Percentiles rank a stretch among this genome's conserved stretches.
These are phyloP conservation scores for Cicer chorassanicum DNA, from an alignment of 306 rosid genomes.

Conservation along the genomic window DNA sequence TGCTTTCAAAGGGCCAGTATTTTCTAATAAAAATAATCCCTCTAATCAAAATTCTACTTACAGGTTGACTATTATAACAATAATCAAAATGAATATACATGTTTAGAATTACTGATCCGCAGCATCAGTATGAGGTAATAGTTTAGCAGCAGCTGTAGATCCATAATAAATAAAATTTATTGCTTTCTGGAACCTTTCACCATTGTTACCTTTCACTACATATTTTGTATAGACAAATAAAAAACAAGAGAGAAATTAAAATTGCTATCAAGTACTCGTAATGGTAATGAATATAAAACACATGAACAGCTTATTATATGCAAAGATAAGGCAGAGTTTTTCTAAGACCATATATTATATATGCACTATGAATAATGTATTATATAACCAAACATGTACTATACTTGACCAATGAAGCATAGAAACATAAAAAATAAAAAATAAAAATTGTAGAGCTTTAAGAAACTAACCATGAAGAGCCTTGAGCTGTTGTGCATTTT, in stretches of 20 bases:
- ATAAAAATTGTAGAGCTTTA: slow-evolving; percentile 1
- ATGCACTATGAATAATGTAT: not conserved
- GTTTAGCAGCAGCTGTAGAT: slow-evolving; percentile 30
- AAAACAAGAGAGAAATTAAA: slow-evolving; percentile 22
- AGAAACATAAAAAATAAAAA: slow-evolving; percentile 17
- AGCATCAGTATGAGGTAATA: slow-evolving; percentile 16
- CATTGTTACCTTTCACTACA: slow-evolving; percentile 31
- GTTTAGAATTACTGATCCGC: slow-evolving; percentile 46
- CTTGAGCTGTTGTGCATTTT: slow-evolving; percentile 35
- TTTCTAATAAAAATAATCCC: slow-evolving; percentile 29
- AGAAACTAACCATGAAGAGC: slow-evolving; percentile 45
- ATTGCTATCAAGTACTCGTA: slow-evolving; percentile 9
- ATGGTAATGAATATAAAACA: slow-evolving; percentile 32
- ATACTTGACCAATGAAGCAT: slow-evolving; percentile 24
- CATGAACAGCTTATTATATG: not conserved
- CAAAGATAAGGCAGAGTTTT: slow-evolving; percentile 23
- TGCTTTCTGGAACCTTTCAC: slow-evolving; percentile 12
- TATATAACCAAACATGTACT: not conserved
- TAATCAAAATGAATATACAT: slow-evolving; percentile 40
- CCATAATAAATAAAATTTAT: slow-evolving; percentile 24
- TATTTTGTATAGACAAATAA: slow-evolving; percentile 18
- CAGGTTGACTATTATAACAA: slow-evolving; percentile 39
- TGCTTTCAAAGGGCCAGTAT: slow-evolving; percentile 6
- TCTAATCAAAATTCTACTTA: slow-evolving; percentile 52
- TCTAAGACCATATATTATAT: not conserved